These are phyloP conservation scores for Rhodotorula paludigena DNA, from an alignment of 768 basidiomycete species.

Conservation along the genomic window DNA sequence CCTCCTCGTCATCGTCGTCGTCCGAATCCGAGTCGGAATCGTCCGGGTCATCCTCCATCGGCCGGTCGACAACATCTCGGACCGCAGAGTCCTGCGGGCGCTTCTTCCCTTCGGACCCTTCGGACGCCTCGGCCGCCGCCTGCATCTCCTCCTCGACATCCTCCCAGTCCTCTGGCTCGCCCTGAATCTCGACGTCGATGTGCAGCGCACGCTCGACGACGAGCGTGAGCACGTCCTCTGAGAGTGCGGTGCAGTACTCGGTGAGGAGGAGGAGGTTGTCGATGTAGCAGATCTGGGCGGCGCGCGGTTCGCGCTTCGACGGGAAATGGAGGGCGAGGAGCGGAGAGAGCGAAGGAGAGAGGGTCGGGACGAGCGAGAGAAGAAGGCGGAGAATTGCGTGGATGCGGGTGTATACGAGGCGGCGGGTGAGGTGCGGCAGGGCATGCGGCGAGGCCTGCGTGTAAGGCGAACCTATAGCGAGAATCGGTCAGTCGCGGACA, in stretches of 20 bases:
- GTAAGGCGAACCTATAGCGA: constrained; percentile 26
- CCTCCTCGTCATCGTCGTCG: constrained; percentile 49
- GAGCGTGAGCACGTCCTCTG: constrained; percentile 72
- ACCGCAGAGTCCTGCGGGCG: constrained; percentile 51
- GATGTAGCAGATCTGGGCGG: constrained; percentile 79
- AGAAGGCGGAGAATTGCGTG: constrained; percentile 81
- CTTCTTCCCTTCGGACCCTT: constrained; percentile 54
- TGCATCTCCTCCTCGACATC: constrained; percentile 52
- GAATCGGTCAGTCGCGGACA: neutral
- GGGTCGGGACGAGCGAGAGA: constrained; percentile 83
- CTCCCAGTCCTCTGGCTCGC: constrained; percentile 87
- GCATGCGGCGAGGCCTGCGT: constrained; percentile 27
- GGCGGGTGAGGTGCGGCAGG: constrained; percentile 58
- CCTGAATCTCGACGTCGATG: constrained; percentile 96
- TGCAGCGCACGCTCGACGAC: constrained; percentile 91
- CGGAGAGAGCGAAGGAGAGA: constrained; percentile 78
- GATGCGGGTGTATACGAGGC: constrained; percentile 75
- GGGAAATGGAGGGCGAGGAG: constrained; percentile 81
- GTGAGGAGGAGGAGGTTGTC: constrained; percentile 77
- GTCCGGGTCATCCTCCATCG: constrained; percentile 68
- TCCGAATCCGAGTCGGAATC: constrained; percentile 59
- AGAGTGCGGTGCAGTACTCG: constrained; percentile 78
- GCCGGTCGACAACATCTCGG: constrained; percentile 60
- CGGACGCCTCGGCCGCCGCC: constrained; percentile 46
- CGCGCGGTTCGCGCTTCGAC: constrained; percentile 79